Conservation (phyloP, 495 filamentous ascomycete species). For the Neurospora sp. region DNA sequence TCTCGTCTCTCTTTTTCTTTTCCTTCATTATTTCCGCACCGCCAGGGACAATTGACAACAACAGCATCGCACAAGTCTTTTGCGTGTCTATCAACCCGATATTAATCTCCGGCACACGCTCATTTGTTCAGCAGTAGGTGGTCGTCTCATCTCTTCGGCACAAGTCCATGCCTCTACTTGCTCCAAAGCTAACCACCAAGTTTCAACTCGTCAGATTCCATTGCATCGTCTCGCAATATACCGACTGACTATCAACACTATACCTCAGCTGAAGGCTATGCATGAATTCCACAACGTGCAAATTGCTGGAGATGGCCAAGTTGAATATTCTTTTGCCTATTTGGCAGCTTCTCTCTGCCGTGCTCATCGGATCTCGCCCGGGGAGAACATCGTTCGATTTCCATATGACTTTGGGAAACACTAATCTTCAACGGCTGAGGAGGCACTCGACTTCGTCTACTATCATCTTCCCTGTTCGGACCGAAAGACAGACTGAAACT, state of each 20-base stretch:
- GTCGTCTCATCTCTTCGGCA: background rate
- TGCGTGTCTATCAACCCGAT: background rate
- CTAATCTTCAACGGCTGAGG: background rate
- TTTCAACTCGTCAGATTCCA: background rate
- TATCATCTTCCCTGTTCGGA: background rate
- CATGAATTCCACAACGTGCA: background rate
- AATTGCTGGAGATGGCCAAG: background rate
- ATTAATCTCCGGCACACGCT: background rate
- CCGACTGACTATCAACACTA: background rate
- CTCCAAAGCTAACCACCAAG: background rate
- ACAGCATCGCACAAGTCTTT: background rate
- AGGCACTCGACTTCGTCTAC: background rate
- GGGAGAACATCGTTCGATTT: background rate
- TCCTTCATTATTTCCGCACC: background rate
- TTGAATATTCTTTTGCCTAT: background rate
- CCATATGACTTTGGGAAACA: background rate
- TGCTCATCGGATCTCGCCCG: background rate
- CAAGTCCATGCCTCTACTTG: background rate
- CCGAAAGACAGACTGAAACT: background rate
- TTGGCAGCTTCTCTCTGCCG: background rate
- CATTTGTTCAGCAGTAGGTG: background rate
- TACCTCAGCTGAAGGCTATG: background rate
- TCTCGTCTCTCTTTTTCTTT: background rate
- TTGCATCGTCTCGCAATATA: background rate
- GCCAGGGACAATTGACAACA: background rate